Percentiles rank a stretch among this genome's conserved stretches.
These are phyloP conservation scores for Pluteus cervinus DNA, from an alignment of 768 basidiomycete genomes.

Conservation along the genomic window DNA sequence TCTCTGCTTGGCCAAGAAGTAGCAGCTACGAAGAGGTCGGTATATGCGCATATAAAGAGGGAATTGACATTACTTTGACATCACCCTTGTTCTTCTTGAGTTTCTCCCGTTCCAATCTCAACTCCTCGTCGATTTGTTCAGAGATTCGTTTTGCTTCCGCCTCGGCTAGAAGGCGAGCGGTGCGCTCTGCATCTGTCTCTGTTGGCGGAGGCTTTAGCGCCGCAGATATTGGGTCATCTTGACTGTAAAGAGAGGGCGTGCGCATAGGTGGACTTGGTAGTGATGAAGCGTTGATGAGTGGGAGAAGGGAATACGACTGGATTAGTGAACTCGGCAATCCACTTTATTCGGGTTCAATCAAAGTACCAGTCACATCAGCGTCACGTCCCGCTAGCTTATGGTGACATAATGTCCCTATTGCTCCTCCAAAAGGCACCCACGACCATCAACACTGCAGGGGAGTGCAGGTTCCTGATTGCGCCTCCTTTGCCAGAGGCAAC, in stretches of 20 bases:
- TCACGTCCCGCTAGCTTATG: no score
- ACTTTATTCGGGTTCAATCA: no score
- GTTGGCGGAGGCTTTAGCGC: constrained; percentile 58
- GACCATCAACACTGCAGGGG: no score
- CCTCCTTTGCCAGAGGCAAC: no score
- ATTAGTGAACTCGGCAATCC: no score
- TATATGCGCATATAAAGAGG: constrained; percentile 27
- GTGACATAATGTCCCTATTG: no score
- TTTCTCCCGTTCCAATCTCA: constrained; percentile 63
- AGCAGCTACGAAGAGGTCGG: constrained; percentile 43
- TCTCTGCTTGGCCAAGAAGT: constrained; percentile 76
- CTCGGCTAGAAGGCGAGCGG: constrained; percentile 54
- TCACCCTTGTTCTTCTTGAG: constrained; percentile 62
- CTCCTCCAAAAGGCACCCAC: no score
- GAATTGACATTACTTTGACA: constrained; percentile 50
- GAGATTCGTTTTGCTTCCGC: constrained; percentile 71
- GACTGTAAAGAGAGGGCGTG: constrained; percentile 66
- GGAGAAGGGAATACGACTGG: constrained; percentile 20
- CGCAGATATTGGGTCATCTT: constrained; percentile 70
- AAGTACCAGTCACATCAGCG: no score
- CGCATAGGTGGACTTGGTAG: constrained; percentile 47
- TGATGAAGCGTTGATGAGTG: constrained; percentile 17
- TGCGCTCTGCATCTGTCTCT: constrained; percentile 64
- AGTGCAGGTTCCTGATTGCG: no score
- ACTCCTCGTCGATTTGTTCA: constrained; percentile 78